These are phyloP conservation scores for Trichocladium uniseriatum DNA, from an alignment of 495 filamentous ascomycete genomes.

Conservation along the genomic window DNA sequence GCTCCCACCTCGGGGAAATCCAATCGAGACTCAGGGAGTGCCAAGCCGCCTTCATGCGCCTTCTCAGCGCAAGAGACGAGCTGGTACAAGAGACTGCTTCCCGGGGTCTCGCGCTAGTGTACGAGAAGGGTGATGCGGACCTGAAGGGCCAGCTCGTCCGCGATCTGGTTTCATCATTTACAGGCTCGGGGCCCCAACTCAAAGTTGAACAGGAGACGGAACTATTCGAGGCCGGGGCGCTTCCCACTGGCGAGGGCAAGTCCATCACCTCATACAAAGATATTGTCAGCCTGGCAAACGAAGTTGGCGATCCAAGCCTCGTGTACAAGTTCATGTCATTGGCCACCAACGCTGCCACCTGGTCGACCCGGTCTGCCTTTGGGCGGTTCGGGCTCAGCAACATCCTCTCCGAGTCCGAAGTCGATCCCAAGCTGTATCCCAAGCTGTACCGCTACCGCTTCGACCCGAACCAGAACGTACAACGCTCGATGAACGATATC, in stretches of 20 bases:
- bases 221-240: constrained; percentile 84
- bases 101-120: constrained; percentile 78
- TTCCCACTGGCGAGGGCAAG: constrained; percentile 83
- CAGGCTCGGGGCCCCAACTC: constrained; percentile 59
- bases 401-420: constrained; percentile 78
- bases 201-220: constrained; percentile 83
- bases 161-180: constrained; percentile 82
- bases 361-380: constrained; percentile 91
- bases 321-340: constrained; percentile 97
- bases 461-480: constrained; percentile 87
- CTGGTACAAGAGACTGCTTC: constrained; percentile 93
- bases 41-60: constrained; percentile 76
- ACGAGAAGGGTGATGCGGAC: constrained; percentile 75
- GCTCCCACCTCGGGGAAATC: constrained; percentile 62
- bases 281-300: constrained; percentile 84
- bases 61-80: constrained; percentile 83
- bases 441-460: constrained; percentile 92
- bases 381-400: constrained; percentile 86
- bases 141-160: constrained; percentile 75
- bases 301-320: constrained; percentile 87
- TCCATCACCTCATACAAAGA: constrained; percentile 91
- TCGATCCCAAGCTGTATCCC: constrained; percentile 89
- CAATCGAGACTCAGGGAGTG: constrained; percentile 64
- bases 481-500: constrained; percentile 91
- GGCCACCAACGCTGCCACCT: constrained; percentile 87